Base-by-base conservation (phyloP, 2,329 filamentous ascomycete species). In the Microdochium paspali region DNA sequence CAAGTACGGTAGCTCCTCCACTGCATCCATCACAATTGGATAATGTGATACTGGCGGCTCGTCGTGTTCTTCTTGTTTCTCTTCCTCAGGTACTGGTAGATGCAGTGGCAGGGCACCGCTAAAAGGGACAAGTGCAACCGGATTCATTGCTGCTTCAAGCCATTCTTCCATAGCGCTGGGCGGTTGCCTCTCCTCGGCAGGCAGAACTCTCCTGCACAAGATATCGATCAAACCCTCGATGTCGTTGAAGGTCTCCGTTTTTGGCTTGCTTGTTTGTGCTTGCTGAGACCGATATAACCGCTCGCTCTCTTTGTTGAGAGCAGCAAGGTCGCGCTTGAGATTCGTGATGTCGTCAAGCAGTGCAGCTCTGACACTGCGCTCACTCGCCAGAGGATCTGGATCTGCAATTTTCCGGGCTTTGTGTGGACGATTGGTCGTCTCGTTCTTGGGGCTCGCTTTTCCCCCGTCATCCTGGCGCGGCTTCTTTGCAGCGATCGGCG, bases 1-100 rank as follows among this genome's bases (percentile, higher is more conserved):
- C 0, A 90, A 71, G 53, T 84, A 89, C 0, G 84, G 80, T 2
- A 85, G 65, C 45, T 85, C 79, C 50, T 90, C 79, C 0, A 74
- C 69, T 2, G 84, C 72, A 1, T 77, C 72, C 66, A 90, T 71
- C 1, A 72, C 71, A 2, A 80, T 58, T 0, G 84, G 87, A 46
- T 79, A 75, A 57, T 90, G 86, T 1, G 84, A 86, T 7, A 74
- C 67, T 0, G 69, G 66, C 21, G 63, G 62, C 4, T 66, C 58
- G 3, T 67, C 56, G 3, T 68, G 58, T 10, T 64, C 59, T 10
- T 61, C 53, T 31, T 58, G 54, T 0, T 61, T 54, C 3, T 55
- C 50, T n/a, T 61, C 46, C 42, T 21, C 35, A 44, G 51, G 49
- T 20, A 39, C 10, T 2, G 51, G 46, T 44, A 61, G 47, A 6